Evolutionary conservation across 306 rosid species (phyloP).

Genomic region (Prosopis cineraria): DNA sequence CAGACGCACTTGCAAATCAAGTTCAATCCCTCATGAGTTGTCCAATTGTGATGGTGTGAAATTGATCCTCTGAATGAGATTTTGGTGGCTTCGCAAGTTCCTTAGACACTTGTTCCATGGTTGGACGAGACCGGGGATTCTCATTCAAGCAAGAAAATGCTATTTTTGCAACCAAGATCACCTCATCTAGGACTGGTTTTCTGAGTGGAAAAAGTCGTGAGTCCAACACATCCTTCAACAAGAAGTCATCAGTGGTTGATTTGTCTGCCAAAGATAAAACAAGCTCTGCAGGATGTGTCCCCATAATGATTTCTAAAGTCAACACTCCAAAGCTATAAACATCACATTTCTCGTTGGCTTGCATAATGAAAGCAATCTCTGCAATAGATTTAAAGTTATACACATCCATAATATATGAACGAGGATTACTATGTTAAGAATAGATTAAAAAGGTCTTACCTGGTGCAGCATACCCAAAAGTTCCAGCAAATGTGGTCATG

Average conservation of each 20-base stretch:
- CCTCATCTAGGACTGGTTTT: background rate
- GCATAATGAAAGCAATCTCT: background rate
- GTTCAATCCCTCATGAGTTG: background rate
- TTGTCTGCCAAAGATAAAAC: background rate
- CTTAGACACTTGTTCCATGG: slow-evolving; percentile 18
- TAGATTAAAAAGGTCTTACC: background rate
- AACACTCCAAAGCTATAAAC: background rate
- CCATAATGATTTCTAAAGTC: background rate
- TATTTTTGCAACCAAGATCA: background rate
- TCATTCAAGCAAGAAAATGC: slow-evolving; percentile 16
- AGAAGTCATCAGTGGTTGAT: background rate
- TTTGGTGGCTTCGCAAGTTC: background rate
- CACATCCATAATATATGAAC: background rate
- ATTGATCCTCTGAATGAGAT: background rate
- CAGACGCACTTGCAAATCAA: background rate
- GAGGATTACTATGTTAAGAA: background rate
- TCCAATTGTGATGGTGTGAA: background rate
- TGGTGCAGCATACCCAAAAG: slow-evolving; percentile 27
- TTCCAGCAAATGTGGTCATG: slow-evolving; percentile 31
- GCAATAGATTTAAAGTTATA: background rate
- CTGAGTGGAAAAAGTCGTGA: slow-evolving; percentile 12
- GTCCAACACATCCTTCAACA: slow-evolving; percentile 16
- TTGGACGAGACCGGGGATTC: slow-evolving; percentile 12
- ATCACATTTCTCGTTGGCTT: background rate
- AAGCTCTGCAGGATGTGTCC: background rate